Percentiles rank a stretch among this genome's conserved stretches.
Evolutionary conservation across 768 basidiomycete genomes (phyloP).

Genomic region (Pisolithus sp.): DNA sequence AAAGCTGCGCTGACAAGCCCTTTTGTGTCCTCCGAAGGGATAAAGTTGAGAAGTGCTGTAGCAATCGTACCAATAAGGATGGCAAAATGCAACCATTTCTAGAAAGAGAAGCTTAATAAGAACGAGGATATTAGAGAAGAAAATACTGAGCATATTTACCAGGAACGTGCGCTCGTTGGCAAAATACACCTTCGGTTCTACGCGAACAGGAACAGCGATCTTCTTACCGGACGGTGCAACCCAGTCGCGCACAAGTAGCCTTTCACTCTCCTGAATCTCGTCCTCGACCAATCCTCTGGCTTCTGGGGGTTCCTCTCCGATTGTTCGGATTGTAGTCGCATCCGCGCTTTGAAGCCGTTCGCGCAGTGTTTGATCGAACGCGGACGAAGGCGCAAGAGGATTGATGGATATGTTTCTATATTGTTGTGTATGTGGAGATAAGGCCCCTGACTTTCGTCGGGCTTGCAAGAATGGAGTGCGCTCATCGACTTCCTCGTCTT

Average conservation of each 20-base stretch:
- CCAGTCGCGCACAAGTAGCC: slow-evolving; percentile 62
- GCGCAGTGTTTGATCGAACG: slow-evolving; percentile 80
- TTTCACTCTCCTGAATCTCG: slow-evolving; percentile 38
- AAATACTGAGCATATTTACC: slow-evolving; percentile 41
- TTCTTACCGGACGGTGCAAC: slow-evolving; percentile 79
- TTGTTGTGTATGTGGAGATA: slow-evolving; percentile 9
- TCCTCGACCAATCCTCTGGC: slow-evolving; percentile 33
- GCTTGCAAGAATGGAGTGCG: slow-evolving; percentile 34
- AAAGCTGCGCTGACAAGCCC: slow-evolving; percentile 83
- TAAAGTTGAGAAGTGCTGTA: slow-evolving; percentile 84
- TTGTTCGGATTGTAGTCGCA: slow-evolving; percentile 19
- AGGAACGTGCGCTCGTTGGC: slow-evolving; percentile 93
- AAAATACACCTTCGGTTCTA: slow-evolving; percentile 98
- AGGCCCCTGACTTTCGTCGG: slow-evolving; percentile 17
- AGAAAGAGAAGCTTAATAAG: neutral
- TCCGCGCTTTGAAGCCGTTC: slow-evolving; percentile 46
- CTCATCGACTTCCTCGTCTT: slow-evolving; percentile 25
- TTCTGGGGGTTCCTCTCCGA: slow-evolving; percentile 16
- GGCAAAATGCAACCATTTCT: slow-evolving; percentile 89
- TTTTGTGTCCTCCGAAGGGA: slow-evolving; percentile 58
- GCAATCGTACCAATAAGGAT: slow-evolving; percentile 88
- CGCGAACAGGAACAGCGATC: slow-evolving; percentile 89
- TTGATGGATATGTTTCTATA: slow-evolving; percentile 59
- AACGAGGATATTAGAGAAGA: no score
- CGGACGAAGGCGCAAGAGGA: slow-evolving; percentile 75